A percentile compares a stretch with the other conserved stretches of the same genome.
These are phyloP conservation scores for Zygotorulaspora sp. DNA, from an alignment of 805 yeast species.

Conservation along the genomic window DNA sequence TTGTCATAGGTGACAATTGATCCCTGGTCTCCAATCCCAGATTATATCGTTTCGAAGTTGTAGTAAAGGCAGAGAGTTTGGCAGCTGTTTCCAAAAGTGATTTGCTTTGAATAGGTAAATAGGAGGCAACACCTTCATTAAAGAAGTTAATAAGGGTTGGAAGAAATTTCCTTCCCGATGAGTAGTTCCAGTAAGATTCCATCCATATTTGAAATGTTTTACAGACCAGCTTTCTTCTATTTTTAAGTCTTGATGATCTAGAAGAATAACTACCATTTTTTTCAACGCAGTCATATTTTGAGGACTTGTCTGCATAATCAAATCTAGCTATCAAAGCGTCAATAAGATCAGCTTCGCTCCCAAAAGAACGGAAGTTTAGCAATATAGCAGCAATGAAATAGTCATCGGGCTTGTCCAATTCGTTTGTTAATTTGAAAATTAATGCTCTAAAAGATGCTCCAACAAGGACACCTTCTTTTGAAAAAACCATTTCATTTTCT, in stretches of 20 bases:
- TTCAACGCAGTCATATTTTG: slow-evolving; percentile 33
- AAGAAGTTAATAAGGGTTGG: slow-evolving; percentile 73
- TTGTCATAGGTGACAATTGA: slow-evolving; percentile 54
- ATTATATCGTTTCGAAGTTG: slow-evolving; percentile 5
- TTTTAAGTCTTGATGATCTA: slow-evolving; percentile 45
- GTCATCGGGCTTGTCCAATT: slow-evolving; percentile 55
- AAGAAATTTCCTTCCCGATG: slow-evolving; percentile 53
- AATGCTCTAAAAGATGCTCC: slow-evolving; percentile 73
- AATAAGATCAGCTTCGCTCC: slow-evolving; percentile 59
- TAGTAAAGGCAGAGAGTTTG: slow-evolving; percentile 43
- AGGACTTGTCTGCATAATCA: slow-evolving; percentile 43
- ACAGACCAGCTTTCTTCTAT: slow-evolving; percentile 62
- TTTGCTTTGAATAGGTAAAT: slow-evolving; percentile 62
- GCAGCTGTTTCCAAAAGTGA: slow-evolving; percentile 60
- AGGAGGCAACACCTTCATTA: slow-evolving; percentile 64
- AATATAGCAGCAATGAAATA: slow-evolving; percentile 71
- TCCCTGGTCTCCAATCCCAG: slow-evolving; percentile 20
- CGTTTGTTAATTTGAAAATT: slow-evolving; percentile 63
- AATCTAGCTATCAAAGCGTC: slow-evolving; percentile 65
- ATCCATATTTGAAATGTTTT: slow-evolving; percentile 77
- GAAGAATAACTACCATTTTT: slow-evolving; percentile 39
- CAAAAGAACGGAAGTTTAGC: slow-evolving; percentile 68
- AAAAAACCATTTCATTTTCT: slow-evolving; percentile 40
- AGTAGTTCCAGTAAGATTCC: slow-evolving; percentile 81
- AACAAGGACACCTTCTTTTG: slow-evolving; percentile 45